Percentiles rank a stretch among this genome's conserved stretches.
Conservation (phyloP, 345 rosid species). For the Cardiospermum halicacabum region DNA sequence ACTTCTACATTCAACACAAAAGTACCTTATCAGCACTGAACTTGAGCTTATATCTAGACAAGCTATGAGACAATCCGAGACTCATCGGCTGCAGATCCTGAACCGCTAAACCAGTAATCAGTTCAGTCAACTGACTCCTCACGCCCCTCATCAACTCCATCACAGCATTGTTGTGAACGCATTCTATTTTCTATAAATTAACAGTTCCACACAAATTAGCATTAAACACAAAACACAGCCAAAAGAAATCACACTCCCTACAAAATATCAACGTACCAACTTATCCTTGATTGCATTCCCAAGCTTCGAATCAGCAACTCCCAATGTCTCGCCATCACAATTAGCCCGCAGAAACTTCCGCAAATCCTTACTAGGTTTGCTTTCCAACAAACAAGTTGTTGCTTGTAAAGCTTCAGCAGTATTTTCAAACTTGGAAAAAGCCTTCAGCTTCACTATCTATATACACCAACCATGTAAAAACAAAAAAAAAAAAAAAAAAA, state of each 20-base stretch:
- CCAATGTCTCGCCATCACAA: constrained; percentile 66
- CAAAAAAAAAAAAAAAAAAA: too few species aligned
- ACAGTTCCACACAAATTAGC: constrained; percentile 10
- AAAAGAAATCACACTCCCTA: not conserved
- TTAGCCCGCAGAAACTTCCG: constrained; percentile 71
- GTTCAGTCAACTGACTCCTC: constrained; percentile 82
- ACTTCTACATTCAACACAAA: not conserved
- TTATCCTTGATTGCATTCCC: constrained; percentile 91
- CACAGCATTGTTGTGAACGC: constrained; percentile 81
- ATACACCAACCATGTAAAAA: not conserved
- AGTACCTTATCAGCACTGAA: constrained; percentile 92
- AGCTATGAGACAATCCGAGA: constrained; percentile 86
- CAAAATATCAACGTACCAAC: constrained; percentile 39
- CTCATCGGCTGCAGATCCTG: constrained; percentile 96
- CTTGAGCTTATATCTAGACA: constrained; percentile 87
- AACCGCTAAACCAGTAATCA: constrained; percentile 67
- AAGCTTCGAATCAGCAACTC: constrained; percentile 88
- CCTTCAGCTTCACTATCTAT: constrained; percentile 77
- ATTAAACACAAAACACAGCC: not conserved
- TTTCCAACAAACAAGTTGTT: constrained; percentile 61
- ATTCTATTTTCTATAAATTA: constrained; percentile 70
- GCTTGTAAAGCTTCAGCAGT: constrained; percentile 85
- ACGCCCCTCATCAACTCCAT: constrained; percentile 92
- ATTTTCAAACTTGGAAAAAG: constrained; percentile 85
- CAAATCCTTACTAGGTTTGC: constrained; percentile 68